Percentiles rank a stretch among this genome's conserved stretches.
phyloP scores from a whole-genome alignment of 75 land plant species.

The Isoetes taiwanensis region DNA sequence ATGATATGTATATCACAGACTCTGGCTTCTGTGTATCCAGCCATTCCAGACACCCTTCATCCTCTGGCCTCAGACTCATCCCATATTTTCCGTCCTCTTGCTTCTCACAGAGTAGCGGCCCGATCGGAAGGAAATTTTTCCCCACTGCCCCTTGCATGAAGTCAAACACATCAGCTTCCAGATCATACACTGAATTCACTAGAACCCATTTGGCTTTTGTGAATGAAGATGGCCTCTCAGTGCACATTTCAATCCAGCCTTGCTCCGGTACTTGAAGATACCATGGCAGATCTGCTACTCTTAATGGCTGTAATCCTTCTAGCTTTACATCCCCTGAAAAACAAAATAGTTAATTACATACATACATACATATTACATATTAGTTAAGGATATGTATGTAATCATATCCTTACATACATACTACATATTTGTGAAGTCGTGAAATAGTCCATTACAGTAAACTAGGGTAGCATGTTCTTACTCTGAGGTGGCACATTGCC shows the following conservation, averaged over 20 bases:
- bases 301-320: background rate
- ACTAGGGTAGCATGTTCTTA: background rate
- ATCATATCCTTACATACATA: background rate
- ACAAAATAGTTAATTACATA: background rate
- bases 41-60: too few species aligned
- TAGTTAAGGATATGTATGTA: background rate
- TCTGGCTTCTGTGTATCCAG: too few species aligned
- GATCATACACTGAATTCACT: background rate
- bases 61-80: too few species aligned
- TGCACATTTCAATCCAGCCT: background rate
- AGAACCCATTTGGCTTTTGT: background rate
- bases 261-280: background rate
- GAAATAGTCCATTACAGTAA: too few species aligned
- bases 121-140: background rate
- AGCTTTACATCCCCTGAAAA: background rate
- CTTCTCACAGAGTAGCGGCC: background rate
- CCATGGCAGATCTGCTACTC: background rate
- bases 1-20: too few species aligned
- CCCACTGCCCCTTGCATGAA: background rate
- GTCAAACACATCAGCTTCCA: background rate
- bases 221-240: background rate
- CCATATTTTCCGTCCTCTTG: too few species aligned
- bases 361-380: too few species aligned
- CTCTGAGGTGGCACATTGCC: background rate
- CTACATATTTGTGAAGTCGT: background rate